Conservation (phyloP, 2,329 filamentous ascomycete genomes). For the Fusarium ambrosium region DNA sequence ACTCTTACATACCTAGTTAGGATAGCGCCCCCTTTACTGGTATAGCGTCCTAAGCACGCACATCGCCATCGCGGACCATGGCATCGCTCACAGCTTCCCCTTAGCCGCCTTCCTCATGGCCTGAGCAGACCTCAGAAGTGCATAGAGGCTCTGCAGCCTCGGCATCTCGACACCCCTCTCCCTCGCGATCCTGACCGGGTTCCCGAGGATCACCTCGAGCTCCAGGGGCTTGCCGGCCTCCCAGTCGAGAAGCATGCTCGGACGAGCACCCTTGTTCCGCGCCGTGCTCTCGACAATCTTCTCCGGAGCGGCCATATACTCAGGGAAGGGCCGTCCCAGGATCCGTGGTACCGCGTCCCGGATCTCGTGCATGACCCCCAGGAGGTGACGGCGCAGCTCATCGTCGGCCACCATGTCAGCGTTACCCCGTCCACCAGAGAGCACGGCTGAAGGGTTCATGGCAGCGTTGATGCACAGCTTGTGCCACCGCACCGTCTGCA, state of each 20-base stretch:
- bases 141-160: conserved; percentile 76
- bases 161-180: conserved; percentile 75
- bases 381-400: conserved; percentile 72
- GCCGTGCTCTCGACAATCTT: conserved; percentile 73
- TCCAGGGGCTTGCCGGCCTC: conserved; percentile 75
- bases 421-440: conserved; percentile 75
- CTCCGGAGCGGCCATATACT: conserved; percentile 70
- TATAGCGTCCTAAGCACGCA: not conserved
- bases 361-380: conserved; percentile 78
- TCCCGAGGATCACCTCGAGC: conserved; percentile 79
- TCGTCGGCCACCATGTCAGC: conserved; percentile 74
- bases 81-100: conserved; percentile 22
- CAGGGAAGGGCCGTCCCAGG: conserved; percentile 71
- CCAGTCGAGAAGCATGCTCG: conserved; percentile 80
- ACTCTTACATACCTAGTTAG: not conserved
- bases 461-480: conserved; percentile 83
- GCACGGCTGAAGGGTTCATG: conserved; percentile 79
- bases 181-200: conserved; percentile 75
- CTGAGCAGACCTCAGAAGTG: conserved; percentile 73
- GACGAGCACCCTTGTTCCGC: conserved; percentile 73
- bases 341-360: conserved; percentile 73
- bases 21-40: not conserved
- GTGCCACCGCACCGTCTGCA: conserved; percentile 81
- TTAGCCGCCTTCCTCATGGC: conserved; percentile 60
- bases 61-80: not conserved